phyloP scores from a whole-genome alignment of 2,329 filamentous ascomycete genomes.

The Neodidymelliopsis sp. region DNA sequence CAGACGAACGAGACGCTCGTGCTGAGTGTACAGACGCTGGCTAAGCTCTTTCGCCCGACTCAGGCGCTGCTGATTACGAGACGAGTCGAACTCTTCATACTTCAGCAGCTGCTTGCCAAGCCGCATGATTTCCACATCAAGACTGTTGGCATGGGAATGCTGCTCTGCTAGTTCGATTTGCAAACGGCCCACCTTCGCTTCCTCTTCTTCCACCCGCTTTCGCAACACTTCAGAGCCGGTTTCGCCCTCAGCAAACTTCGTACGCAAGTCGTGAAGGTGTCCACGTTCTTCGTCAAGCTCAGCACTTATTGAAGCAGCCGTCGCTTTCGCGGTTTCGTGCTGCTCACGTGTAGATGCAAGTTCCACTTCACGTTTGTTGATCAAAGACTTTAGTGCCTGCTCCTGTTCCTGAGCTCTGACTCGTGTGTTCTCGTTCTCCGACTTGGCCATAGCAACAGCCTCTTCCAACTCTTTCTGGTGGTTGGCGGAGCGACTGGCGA shows the following conservation, averaged over 20 bases:
- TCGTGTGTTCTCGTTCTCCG: slow-evolving; percentile 55
- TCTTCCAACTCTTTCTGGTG: slow-evolving; percentile 56
- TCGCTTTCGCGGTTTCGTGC: slow-evolving; percentile 57
- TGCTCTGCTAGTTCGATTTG: slow-evolving; percentile 75
- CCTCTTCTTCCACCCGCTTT: slow-evolving; percentile 77
- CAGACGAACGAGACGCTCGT: slow-evolving; percentile 81
- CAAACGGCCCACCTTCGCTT: slow-evolving; percentile 71
- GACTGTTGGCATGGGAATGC: slow-evolving; percentile 76
- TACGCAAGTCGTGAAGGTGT: slow-evolving; percentile 72
- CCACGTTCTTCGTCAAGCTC: slow-evolving; percentile 71
- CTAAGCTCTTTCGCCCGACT: slow-evolving; percentile 82
- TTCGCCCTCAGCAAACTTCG: slow-evolving; percentile 80
- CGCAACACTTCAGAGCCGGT: slow-evolving; percentile 81
- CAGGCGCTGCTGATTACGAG: slow-evolving; percentile 73
- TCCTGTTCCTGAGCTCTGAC: slow-evolving; percentile 52
- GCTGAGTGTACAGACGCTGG: slow-evolving; percentile 81
- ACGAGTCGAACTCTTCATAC: slow-evolving; percentile 55
- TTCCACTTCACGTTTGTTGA: slow-evolving; percentile 49
- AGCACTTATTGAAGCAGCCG: slow-evolving; percentile 54
- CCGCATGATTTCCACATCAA: slow-evolving; percentile 77
- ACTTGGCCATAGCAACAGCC: slow-evolving; percentile 56
- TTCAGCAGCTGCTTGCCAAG: slow-evolving; percentile 70
- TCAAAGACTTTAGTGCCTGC: slow-evolving; percentile 44
- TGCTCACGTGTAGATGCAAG: slow-evolving; percentile 51
- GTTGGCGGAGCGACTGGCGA: slow-evolving; percentile 52